Base-by-base conservation (phyloP, 441 rosid genomes). In the Mallotus repandus region DNA sequence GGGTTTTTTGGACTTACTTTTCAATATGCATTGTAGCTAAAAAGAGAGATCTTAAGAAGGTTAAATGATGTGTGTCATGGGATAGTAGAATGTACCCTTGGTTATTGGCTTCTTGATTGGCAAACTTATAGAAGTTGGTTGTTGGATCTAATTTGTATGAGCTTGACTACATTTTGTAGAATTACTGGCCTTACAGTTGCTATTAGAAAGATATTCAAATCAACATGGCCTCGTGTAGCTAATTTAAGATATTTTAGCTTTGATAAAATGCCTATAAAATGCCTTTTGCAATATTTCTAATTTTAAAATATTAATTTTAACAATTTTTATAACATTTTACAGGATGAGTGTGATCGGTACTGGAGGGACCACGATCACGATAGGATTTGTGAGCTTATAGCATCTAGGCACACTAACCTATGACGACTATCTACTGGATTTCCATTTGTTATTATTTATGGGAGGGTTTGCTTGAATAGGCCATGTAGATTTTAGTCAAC, bases 321-420 rank as follows among this genome's bases (percentile, higher is more conserved):
- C 46, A 21, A 49, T 56, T 55, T 43, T 19, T 80, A 38, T 57
- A 45, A 70, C 68, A 13, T 69, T 58, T 48, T 86, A 53, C 89
- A 96, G 99, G 99, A 96, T 80, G 98, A 93, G 83, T n/a, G n/a
- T n/a, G n/a, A n/a, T n/a, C n/a, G n/a, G n/a, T n/a, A n/a, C n/a
- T n/a, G n/a, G n/a, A n/a, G n/a, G n/a, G n/a, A n/a, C n/a, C n/a
- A n/a, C n/a, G n/a, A n/a, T n/a, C n/a, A n/a, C n/a, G n/a, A n/a
- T n/a, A n/a, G n/a, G n/a, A n/a, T n/a, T n/a, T n/a, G n/a, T n/a
- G n/a, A n/a, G n/a, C n/a, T n/a, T n/a, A n/a, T n/a, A n/a, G n/a
- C n/a, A n/a, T n/a, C n/a, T n/a, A n/a, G n/a, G n/a, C n/a, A n/a
- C n/a, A n/a, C n/a, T n/a, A n/a, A n/a, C n/a, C n/a, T n/a, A n/a